A percentile compares a stretch with the other conserved stretches of the same genome.
phyloP scores from a whole-genome alignment of 805 yeast species.

The Starmera dryadoides region DNA sequence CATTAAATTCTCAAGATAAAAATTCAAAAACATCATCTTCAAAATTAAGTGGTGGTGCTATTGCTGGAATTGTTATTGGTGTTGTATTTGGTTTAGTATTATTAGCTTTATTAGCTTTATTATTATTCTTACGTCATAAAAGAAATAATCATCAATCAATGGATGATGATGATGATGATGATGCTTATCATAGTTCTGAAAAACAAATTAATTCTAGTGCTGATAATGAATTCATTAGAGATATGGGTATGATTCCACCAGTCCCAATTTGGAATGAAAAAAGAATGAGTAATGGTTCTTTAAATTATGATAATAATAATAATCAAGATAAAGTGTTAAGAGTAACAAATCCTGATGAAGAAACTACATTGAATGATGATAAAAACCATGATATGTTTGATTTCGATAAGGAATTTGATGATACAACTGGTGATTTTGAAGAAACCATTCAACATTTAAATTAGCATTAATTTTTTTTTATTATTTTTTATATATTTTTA shows the following conservation, averaged over 20 bases:
- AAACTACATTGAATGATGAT: conserved; percentile 5
- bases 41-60: conserved; percentile 37
- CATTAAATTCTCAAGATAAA: not conserved
- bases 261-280: conserved; percentile 22
- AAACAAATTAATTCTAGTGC: not conserved
- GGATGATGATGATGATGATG: conserved; percentile 22
- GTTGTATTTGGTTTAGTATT: conserved; percentile 36
- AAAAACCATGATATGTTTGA: not conserved
- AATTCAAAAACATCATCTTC: not conserved
- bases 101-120: conserved; percentile 31
- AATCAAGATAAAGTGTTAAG: conserved; percentile 37
- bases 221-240: not conserved
- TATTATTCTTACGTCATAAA: conserved; percentile 36
- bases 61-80: conserved; percentile 58
- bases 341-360: conserved; percentile 40
- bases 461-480: no score
- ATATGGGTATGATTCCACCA: conserved; percentile 6
- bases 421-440: no score
- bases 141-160: conserved; percentile 27
- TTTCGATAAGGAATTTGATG: not conserved
- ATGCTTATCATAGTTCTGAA: no score
- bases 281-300: conserved; percentile 46
- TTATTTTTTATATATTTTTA: no score
- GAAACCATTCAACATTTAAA: no score
- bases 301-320: conserved; percentile 42